Evolutionary conservation across 331 rosid species (phyloP).

Genomic region (Stylosanthes scabra): DNA sequence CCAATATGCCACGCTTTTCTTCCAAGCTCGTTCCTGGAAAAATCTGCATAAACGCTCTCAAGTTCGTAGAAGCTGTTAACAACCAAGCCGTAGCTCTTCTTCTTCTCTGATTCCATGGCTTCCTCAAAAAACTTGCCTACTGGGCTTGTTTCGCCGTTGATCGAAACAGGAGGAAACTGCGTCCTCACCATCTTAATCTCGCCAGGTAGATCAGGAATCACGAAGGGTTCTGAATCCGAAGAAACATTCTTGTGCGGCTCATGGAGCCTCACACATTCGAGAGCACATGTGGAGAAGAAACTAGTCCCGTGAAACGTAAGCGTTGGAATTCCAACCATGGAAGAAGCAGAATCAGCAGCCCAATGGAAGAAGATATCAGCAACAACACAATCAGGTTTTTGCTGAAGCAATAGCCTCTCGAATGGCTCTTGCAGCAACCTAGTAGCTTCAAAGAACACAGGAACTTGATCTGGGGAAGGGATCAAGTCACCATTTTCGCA

Average conservation of each 20-base stretch:
- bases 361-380: constrained; percentile 39
- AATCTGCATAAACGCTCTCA: constrained; percentile 46
- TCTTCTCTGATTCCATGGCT: not conserved
- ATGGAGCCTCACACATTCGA: not conserved
- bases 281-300: constrained; percentile 42
- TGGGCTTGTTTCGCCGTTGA: no score
- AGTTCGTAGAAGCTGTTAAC: constrained; percentile 57
- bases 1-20: constrained; percentile 59
- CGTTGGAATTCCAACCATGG: constrained; percentile 28
- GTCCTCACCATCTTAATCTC: no score
- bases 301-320: constrained; percentile 46
- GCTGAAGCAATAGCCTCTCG: constrained; percentile 27
- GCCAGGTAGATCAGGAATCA: no score
- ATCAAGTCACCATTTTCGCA: constrained; percentile 33
- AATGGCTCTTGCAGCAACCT: constrained; percentile 34
- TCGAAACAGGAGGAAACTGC: no score
- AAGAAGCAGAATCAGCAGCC: constrained; percentile 45
- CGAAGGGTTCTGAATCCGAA: no score
- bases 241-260: no score
- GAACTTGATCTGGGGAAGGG: not conserved
- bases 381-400: constrained; percentile 35
- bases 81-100: constrained; percentile 43
- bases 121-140: no score
- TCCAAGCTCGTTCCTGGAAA: constrained; percentile 39
- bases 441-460: not conserved